Evolutionary conservation across 1,139 yeast genomes (phyloP), one percentile per base, ranked within the genome.

Genomic region (Diutina siamensis): DNA sequence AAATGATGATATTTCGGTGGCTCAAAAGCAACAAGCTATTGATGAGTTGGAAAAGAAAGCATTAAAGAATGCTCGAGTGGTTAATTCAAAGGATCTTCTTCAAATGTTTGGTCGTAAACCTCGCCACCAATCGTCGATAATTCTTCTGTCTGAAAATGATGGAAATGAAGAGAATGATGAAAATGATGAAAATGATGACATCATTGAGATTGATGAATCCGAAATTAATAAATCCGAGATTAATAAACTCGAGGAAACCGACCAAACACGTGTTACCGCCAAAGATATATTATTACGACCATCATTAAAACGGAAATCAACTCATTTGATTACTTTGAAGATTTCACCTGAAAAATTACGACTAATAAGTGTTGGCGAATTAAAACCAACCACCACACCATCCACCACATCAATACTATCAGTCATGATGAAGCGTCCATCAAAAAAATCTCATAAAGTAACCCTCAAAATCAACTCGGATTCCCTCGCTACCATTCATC

Each of bases 391-490:
- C n/a, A n/a, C n/a, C n/a, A n/a, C n/a, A n/a, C n/a, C n/a, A n/a
- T n/a, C n/a, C n/a, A n/a, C n/a, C 35, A 5, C 19, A 10, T 38
- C 42, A 4, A 38, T 35, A 9, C 28, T 35, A 18, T 21, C 28
- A 13, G 27, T 20, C 27, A 35, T 21, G 40, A 35, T 20, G 28
- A 21, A 51, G 44, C 44, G 55, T 55, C 31, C 20, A 35, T 35
- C 12, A 47, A 52, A 8, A 35, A 45, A 15, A 35, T 25, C 5
- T 5, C 28, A 51, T 44, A 50, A 50, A 15, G 64, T 68, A 1
- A 60, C 63, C 0, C 54, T 69, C 13, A 61, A 59, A 45, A 46
- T 68, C 2, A 52, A 56, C 40, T 54, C 65, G 2, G 53, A 46
- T 1, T 56, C 53, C 3, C 55, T 68, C 41, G 52, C 54, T n/a